Base-by-base conservation (phyloP, 2,329 filamentous ascomycete species). In the Penicillium sp. region DNA sequence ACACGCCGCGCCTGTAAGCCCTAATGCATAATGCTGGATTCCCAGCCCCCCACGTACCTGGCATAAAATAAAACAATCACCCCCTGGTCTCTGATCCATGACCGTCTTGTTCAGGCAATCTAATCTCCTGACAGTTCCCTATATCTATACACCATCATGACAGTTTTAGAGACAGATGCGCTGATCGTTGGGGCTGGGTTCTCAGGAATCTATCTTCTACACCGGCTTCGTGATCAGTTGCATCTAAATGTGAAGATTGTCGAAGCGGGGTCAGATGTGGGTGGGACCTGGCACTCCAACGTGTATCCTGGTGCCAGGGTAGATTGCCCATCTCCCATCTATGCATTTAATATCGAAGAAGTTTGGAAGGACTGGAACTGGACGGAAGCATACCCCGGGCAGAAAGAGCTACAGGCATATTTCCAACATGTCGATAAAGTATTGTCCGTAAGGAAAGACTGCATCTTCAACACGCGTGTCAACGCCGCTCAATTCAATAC, bases 341-440 rank as follows among this genome's bases (percentile, higher is more conserved):
- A 58, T 26, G 41, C 21, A 0, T 55, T 58, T 12, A 29, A 27
- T 1, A 78, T 77, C 58, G 78, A 78, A 1, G 72, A 78, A 33
- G 64, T 78, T 1, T 79, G 69, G 63, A 66, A 73, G 30, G 67
- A 69, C 36, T 82, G 74, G 70, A 70, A 65, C 9, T 82, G 75
- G 69, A 65, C 61, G 1, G 55, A 63, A 30, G 54, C 55, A 13
- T 70, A 62, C 20, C 68, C 66, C 2, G 27, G 21, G 0, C 51
- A 60, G 7, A 29, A 64, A 1, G 77, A 82, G 56, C 51, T 81
- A 4, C 67, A 67, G 21, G 56, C 39, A 2, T 82, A 83, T 57
- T 80, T 82, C 40, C 58, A 65, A 4, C 75, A 79, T 55, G 68
- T 80, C 2, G 78, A 75, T 45, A 62, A 75, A 18, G 69, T 69